Base-by-base conservation (phyloP, 768 basidiomycete genomes). In the Pilatotrama ljubarskyi region DNA sequence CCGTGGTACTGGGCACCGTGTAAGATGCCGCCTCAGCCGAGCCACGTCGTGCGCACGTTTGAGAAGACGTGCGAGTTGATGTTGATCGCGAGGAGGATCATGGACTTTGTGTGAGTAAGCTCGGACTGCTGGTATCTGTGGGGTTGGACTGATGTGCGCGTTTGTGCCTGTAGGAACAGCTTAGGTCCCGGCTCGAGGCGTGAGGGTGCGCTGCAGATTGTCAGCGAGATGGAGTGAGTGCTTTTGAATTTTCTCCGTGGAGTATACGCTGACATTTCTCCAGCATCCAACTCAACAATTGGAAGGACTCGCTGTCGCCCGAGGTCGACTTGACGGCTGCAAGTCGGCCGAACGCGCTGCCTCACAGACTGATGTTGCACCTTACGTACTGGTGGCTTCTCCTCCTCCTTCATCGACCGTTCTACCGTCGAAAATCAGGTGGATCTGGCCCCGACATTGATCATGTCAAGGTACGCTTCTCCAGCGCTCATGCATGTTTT, bases 341-440 rank as follows among this genome's bases (percentile, higher is more conserved):
- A 37, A 81, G 76, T 32, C 76, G 78, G 8, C 70, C 75, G 8
- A 79, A 77, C 10, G 77, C 82, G 11, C 79, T 80, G 0, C 83
- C 83, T 0, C 84, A 85, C 58, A 74, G 80, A 25, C 70, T 86
- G 26, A 82, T 82, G 77, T 73, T 85, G 58, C 83, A 86, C 61
- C 72, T 81, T 26, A 74, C 79, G 10, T 84, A 82, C 66, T 82
- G 82, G 77, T 85, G 84, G 81, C 70, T 81, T 17, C 79, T 81
- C 62, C 83, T 87, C 35, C 77, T 87, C 17, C 78, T 87, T 0
- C 83, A 86, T 60, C 77, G 85, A 2, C 84, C 84, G 0, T 77
- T 75, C 65, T 77, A 75, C 63, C 59, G 68, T 63, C 67, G 42
- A 40, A 61, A 72, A 74, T 64, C 73, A 61, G 59, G 73, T 69